These are phyloP conservation scores for Kwoniella bestiolae DNA, from an alignment of 768 basidiomycete species.

Conservation along the genomic window DNA sequence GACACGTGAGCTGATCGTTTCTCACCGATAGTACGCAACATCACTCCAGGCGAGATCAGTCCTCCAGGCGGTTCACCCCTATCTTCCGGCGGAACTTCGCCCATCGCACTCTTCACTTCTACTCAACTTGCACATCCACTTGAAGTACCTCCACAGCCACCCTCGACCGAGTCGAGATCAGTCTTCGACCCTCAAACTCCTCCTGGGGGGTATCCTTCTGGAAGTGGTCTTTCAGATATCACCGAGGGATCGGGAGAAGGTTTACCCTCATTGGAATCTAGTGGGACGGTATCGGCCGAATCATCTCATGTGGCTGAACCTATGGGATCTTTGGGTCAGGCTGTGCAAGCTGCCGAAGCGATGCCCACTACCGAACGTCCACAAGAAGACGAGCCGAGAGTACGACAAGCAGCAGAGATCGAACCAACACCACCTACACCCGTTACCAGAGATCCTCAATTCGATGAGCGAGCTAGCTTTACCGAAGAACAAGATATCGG, in stretches of 20 bases:
- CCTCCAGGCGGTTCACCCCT: neutral
- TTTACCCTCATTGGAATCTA: neutral
- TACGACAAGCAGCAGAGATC: neutral
- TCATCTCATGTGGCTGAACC: too few relatives aligned
- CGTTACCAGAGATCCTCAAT: neutral
- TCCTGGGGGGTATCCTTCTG: neutral
- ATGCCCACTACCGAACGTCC: too few relatives aligned
- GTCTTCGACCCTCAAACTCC: neutral
- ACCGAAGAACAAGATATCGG: neutral
- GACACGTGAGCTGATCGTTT: too few relatives aligned
- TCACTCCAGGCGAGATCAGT: neutral
- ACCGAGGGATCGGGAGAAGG: neutral
- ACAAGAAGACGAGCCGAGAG: neutral
- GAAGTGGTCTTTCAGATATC: neutral
- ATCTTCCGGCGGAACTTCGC: neutral
- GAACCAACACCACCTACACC: neutral
- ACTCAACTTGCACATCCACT: neutral
- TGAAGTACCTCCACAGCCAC: neutral
- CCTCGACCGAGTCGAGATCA: neutral
- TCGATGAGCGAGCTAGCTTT: too few relatives aligned
- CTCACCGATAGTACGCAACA: neutral
- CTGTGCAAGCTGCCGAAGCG: neutral
- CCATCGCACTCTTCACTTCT: neutral
- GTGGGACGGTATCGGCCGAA: neutral
- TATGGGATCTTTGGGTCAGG: neutral